Conservation (phyloP, 345 rosid genomes). For the Bruguiera parviflora region DNA sequence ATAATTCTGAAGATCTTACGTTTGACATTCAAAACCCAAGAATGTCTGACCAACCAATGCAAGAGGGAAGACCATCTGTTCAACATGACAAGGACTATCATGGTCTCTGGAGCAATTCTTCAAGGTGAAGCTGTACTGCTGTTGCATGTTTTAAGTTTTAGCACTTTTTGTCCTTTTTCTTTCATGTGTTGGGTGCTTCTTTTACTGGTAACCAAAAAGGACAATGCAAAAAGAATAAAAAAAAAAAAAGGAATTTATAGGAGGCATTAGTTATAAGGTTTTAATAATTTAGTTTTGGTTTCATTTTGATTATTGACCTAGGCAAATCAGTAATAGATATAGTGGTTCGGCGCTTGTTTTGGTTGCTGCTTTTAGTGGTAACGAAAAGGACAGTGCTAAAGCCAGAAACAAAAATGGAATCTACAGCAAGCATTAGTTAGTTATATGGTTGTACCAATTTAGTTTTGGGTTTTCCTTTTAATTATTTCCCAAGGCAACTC, state of each 20-base stretch:
- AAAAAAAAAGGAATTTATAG: not conserved
- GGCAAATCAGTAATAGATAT: too few relatives aligned
- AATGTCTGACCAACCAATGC: conserved; percentile 44
- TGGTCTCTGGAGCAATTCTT: conserved; percentile 73
- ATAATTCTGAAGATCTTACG: conserved; percentile 84
- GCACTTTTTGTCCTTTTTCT: not conserved
- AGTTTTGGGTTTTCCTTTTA: too few relatives aligned
- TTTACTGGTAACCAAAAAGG: not conserved
- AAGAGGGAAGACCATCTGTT: conserved; percentile 37
- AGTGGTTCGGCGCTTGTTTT: not conserved
- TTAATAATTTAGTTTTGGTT: too few relatives aligned
- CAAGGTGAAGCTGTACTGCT: conserved; percentile 33
- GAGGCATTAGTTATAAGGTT: not conserved
- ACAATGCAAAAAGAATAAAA: not conserved
- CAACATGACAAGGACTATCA: conserved; percentile 43
- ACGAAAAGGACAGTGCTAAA: not conserved
- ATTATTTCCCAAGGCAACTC: too few relatives aligned
- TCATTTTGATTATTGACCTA: too few relatives aligned
- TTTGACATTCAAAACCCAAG: conserved; percentile 57
- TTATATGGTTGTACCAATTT: too few relatives aligned
- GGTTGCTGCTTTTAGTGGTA: not conserved
- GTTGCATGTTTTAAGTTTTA: not conserved
- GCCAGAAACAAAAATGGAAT: not conserved
- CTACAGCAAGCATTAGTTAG: not conserved
- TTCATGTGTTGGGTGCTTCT: not conserved